phyloP scores from a whole-genome alignment of 805 yeast species.

The Monosporozyma unispora region DNA sequence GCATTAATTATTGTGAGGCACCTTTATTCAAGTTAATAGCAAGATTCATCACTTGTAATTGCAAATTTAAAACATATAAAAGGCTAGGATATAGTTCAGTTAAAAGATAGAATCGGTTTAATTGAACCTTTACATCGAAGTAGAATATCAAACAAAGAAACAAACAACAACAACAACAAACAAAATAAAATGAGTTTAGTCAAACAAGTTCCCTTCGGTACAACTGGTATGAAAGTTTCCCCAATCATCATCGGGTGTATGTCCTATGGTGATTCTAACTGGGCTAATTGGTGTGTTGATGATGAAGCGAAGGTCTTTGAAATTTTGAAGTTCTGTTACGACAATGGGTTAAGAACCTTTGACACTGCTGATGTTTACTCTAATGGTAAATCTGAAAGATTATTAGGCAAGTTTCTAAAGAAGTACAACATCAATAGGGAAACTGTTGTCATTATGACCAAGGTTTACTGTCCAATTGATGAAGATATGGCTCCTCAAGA shows the following conservation, averaged over 20 bases:
- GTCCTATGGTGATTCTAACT: constrained; percentile 38
- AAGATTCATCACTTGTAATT: no score
- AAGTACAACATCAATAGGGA: constrained; percentile 3
- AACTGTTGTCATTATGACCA: constrained; percentile 6
- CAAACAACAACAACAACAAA: not conserved
- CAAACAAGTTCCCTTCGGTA: constrained; percentile 30
- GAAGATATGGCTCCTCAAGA: constrained; percentile 3
- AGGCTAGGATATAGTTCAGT: no score
- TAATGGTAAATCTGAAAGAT: constrained; percentile 17
- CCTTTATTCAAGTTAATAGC: no score
- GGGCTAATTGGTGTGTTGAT: constrained; percentile 39
- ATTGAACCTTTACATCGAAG: no score
- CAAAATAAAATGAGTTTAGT: constrained; percentile 2
- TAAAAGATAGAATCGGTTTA: no score
- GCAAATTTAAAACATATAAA: no score
- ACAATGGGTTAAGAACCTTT: constrained; percentile 37
- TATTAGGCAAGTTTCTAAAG: constrained; percentile 2
- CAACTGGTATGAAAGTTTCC: constrained; percentile 41
- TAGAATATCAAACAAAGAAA: not conserved
- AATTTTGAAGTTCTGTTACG: constrained; percentile 39
- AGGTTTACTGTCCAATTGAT: constrained; percentile 1
- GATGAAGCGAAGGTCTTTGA: constrained; percentile 38
- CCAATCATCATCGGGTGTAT: constrained; percentile 46
- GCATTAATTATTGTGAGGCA: no score
- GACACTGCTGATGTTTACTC: constrained; percentile 42